phyloP scores from a whole-genome alignment of 2,329 filamentous ascomycete genomes.

The Cladophialophora bantiana region DNA sequence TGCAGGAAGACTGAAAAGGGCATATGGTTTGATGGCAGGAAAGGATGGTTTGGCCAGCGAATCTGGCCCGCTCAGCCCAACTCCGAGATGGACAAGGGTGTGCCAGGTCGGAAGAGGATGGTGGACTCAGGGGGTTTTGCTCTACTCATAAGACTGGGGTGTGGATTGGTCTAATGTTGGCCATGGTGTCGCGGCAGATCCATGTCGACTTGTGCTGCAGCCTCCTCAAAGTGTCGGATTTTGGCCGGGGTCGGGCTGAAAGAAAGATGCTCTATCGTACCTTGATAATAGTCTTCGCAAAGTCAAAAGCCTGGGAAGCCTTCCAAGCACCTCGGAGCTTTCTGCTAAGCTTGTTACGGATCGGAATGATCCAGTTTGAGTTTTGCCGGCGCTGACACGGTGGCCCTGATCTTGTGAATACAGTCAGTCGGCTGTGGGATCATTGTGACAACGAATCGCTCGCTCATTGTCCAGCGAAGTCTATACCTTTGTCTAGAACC shows the following conservation, averaged over 20 bases:
- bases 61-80: constrained; percentile 22
- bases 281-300: background rate
- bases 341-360: background rate
- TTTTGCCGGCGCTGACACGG: background rate
- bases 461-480: background rate
- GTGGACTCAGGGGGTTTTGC: constrained; percentile 16
- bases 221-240: constrained; percentile 4
- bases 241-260: constrained; percentile 1
- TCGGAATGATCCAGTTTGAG: background rate
- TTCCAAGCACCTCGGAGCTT: background rate
- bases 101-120: constrained; percentile 4
- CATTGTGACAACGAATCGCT: background rate
- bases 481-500: background rate
- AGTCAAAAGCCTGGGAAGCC: background rate
- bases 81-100: constrained; percentile 2
- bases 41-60: constrained; percentile 30
- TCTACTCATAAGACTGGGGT: constrained; percentile 16
- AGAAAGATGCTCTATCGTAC: background rate
- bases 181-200: constrained; percentile 18
- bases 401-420: background rate
- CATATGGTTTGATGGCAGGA: constrained; percentile 14
- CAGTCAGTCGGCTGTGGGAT: background rate
- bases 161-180: constrained; percentile 11
- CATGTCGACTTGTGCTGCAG: constrained; percentile 12
- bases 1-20: constrained; percentile 20